These are phyloP conservation scores for Aspergillus udagawae DNA, from an alignment of 2,329 filamentous ascomycete species.

Conservation along the genomic window DNA sequence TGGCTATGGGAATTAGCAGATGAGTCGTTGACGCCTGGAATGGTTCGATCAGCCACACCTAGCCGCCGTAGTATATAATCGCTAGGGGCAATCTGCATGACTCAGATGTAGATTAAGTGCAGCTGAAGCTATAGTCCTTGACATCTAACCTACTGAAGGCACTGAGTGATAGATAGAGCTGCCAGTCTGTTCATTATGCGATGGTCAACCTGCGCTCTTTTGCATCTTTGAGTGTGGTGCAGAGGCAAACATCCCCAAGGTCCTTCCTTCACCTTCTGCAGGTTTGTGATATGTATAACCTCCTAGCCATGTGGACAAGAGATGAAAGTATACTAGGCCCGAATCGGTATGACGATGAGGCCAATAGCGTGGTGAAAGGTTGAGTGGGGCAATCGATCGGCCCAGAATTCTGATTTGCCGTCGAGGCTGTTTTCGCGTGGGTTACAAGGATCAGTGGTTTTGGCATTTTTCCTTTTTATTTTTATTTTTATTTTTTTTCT, in stretches of 20 bases:
- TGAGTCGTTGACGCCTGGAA: not conserved
- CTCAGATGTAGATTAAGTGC: not conserved
- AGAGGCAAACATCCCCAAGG: not conserved
- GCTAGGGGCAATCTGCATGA: not conserved
- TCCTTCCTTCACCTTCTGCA: not conserved
- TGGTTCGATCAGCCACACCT: not conserved
- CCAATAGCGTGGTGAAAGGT: not conserved
- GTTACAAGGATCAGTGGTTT: slow-evolving; percentile 16
- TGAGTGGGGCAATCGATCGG: not conserved
- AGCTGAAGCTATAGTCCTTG: not conserved
- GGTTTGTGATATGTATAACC: not conserved
- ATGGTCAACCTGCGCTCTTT: not conserved
- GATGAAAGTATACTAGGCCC: not conserved
- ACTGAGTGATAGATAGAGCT: not conserved
- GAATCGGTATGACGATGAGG: slow-evolving; percentile 3
- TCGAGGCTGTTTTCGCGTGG: slow-evolving; percentile 13
- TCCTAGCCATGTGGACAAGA: not conserved
- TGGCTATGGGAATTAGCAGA: not conserved
- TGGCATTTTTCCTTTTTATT: not conserved
- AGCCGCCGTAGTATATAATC: not conserved
- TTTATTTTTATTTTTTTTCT: not conserved
- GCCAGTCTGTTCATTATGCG: not conserved
- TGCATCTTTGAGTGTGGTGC: not conserved
- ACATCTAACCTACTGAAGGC: not conserved
- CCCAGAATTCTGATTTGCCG: not conserved